Evolutionary conservation across 495 filamentous ascomycete species (phyloP).

Genomic region (Neurospora sp.): DNA sequence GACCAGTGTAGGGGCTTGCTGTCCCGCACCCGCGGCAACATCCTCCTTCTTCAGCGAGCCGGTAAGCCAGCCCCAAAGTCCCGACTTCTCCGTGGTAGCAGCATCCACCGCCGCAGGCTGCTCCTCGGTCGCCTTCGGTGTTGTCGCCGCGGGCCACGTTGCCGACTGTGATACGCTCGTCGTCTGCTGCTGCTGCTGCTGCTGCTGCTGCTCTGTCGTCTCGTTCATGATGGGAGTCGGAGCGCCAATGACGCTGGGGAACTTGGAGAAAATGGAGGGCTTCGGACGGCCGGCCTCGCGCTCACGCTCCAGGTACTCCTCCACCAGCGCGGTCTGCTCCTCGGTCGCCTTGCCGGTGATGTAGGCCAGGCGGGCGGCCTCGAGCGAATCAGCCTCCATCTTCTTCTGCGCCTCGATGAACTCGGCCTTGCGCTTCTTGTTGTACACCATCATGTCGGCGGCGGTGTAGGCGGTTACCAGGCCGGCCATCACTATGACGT

Average conservation of each 20-base stretch:
- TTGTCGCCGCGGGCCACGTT: conserved; percentile 5
- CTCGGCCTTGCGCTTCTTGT: conserved; percentile 56
- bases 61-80: conserved; percentile 29
- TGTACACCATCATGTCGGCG: conserved; percentile 79
- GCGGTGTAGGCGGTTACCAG: conserved; percentile 71
- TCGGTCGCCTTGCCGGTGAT: conserved; percentile 53
- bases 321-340: conserved; percentile 40
- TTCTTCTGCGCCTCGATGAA: conserved; percentile 55
- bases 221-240: conserved; percentile 1
- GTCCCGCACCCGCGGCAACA: conserved; percentile 22
- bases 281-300: conserved; percentile 9
- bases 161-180: conserved; percentile 6
- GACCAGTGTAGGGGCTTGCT: conserved; percentile 20
- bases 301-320: conserved; percentile 29
- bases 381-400: conserved; percentile 41
- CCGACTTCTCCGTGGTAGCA: conserved; percentile 1
- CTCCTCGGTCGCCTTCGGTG: conserved; percentile 20
- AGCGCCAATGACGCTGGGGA: conserved; percentile 26
- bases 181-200: too few species aligned
- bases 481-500: conserved; percentile 51
- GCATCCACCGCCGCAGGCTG: conserved; percentile 15
- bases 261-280: conserved; percentile 18
- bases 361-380: conserved; percentile 48
- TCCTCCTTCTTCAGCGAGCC: conserved; percentile 48
- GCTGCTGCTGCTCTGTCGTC: background rate